Evolutionary conservation across 2,329 filamentous ascomycete genomes (phyloP), one percentile per base, ranked within the genome.

Genomic region (Aspergillus uvarum): DNA sequence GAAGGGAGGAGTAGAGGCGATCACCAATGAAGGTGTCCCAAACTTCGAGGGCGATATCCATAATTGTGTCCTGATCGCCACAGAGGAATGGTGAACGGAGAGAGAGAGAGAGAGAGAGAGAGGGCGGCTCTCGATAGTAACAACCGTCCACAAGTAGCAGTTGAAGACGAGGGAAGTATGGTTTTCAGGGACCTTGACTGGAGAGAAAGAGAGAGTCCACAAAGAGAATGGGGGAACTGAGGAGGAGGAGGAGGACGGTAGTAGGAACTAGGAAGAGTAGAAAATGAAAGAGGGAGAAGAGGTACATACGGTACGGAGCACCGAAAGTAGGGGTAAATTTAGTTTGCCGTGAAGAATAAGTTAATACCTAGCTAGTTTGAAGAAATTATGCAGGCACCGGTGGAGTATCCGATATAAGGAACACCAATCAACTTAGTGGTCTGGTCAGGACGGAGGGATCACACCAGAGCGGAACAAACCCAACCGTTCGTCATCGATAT

Each of bases 11-110:
- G 74, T 96, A 97, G 60, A 90, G 68, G 67, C 88, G 85, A 79
- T 98, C 94, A 76, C 89, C 89, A 64, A 93, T 70, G 71, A 89
- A 91, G 69, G 88, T 91, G 79, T 98, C 94, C 77, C 86, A 84
- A 61, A 93, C 70, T 78, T 97, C 93, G 66, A 97, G 89, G 50
- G 95, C 87, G 79, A 97, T 87, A 82, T 98, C 94, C 94, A 98
- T 44, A 16, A n/a, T 97, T 76, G 74, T 63, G 59, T 44, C 24
- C 48, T 47, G 50, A 14, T 47, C 29, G 8, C n/a, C 5, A 49
- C 22, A 24, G 31, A 11, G 56, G 16, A 31, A 53, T 55, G 54
- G 60, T 51, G 48, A 42, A 60, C 53, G 51, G 8, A 49, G 54
- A 47, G 35, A 42, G 16, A 24, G 29, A 38, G 56, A 47, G 52